phyloP scores from a whole-genome alignment of 306 rosid genomes.

The Rubus parviflorus region DNA sequence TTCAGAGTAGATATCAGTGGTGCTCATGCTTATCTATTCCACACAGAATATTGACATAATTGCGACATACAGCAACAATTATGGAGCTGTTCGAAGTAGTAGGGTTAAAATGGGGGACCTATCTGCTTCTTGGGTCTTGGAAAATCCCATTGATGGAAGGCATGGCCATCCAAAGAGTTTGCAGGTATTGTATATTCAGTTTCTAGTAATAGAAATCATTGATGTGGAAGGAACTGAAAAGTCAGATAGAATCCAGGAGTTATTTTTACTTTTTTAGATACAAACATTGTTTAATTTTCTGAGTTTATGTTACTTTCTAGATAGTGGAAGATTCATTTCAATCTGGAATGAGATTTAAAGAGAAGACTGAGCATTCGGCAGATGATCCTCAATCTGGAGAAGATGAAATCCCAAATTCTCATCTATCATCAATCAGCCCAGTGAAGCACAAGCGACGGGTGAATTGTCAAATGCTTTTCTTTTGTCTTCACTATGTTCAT shows the following conservation, averaged over 20 bases:
- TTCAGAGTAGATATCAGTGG: slow-evolving; percentile 16
- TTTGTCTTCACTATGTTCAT: slow-evolving; percentile 12
- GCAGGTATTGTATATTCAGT: slow-evolving; percentile 48
- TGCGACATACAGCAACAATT: slow-evolving; percentile 67
- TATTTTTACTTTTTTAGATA: slow-evolving; percentile 7
- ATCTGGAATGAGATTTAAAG: slow-evolving; percentile 40
- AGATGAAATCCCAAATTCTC: slow-evolving; percentile 43
- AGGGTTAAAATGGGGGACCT: slow-evolving; percentile 76
- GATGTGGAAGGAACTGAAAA: slow-evolving; percentile 3
- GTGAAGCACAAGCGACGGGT: slow-evolving; percentile 86
- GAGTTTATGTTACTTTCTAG: slow-evolving; percentile 41
- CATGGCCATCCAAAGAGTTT: slow-evolving; percentile 48
- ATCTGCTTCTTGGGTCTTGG: slow-evolving; percentile 92
- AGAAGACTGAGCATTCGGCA: slow-evolving; percentile 32
- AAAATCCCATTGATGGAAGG: slow-evolving; percentile 57
- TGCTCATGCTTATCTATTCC: slow-evolving; percentile 36
- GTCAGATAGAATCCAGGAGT: neutral
- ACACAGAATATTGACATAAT: slow-evolving; percentile 80
- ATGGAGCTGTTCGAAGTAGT: slow-evolving; percentile 65
- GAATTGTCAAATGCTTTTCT: slow-evolving; percentile 31
- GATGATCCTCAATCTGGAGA: slow-evolving; percentile 53
- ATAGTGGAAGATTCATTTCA: slow-evolving; percentile 41
- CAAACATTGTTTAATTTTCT: slow-evolving; percentile 21
- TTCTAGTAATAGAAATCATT: neutral
- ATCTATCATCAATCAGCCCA: slow-evolving; percentile 57